Evolutionary conservation across 192 early-diverging fungal species (phyloP).

Genomic region (Backusella circina): DNA sequence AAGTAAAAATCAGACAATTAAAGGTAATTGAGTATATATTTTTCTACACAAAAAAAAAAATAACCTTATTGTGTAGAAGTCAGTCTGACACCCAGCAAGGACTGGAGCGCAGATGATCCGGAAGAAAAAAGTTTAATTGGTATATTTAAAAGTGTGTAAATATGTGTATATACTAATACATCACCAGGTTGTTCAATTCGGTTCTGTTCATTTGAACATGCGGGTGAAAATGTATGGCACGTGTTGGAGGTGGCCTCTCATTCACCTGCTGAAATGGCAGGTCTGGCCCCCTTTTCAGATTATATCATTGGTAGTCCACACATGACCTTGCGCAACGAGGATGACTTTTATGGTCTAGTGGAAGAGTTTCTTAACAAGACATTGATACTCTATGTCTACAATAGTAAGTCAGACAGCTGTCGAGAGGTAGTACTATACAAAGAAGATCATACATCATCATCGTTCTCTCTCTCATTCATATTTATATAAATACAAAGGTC

Average conservation of each 20-base stretch:
- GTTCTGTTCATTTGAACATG: constrained; percentile 62
- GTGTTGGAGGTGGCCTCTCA: constrained; percentile 58
- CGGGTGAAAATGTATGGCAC: constrained; percentile 63
- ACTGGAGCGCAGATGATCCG: constrained; percentile 23
- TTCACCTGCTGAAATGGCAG: constrained; percentile 69
- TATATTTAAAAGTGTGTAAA: constrained; percentile 4
- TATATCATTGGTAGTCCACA: constrained; percentile 72
- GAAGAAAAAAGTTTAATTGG: constrained; percentile 38
- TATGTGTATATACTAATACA: background rate
- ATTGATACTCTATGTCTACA: constrained; percentile 66
- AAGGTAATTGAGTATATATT: constrained; percentile 29
- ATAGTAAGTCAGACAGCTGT: constrained; percentile 55
- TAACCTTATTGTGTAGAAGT: constrained; percentile 15
- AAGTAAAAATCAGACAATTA: constrained; percentile 49
- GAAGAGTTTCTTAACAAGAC: constrained; percentile 54
- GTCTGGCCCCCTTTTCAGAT: constrained; percentile 62
- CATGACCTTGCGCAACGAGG: constrained; percentile 50
- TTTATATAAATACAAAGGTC: constrained; percentile 36
- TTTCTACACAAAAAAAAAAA: background rate
- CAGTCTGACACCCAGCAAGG: constrained; percentile 23
- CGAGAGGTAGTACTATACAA: constrained; percentile 42
- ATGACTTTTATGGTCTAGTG: constrained; percentile 62
- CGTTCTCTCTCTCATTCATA: background rate
- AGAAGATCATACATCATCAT: background rate
- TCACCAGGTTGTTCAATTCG: constrained; percentile 48